A percentile compares a stretch with the other conserved stretches of the same genome.
Conservation (phyloP, 179 eudicot genomes). For the Amaranthus tricolor region DNA sequence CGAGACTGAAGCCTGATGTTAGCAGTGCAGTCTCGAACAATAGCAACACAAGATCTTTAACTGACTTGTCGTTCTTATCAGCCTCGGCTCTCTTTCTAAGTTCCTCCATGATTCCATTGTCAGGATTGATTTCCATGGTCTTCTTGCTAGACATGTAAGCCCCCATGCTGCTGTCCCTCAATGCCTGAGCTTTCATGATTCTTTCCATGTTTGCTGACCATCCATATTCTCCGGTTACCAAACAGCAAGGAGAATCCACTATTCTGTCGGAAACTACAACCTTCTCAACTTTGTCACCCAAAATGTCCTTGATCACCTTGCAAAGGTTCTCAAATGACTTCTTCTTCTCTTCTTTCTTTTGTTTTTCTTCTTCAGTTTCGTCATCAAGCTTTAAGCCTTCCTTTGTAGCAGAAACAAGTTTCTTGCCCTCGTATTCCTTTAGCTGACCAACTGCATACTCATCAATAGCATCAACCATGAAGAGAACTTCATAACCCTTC, state of each 20-base stretch:
- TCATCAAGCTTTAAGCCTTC: slow-evolving; percentile 69
- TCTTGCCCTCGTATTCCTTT: slow-evolving; percentile 76
- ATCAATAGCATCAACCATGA: slow-evolving; percentile 78
- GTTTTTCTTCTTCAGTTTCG: slow-evolving; percentile 39
- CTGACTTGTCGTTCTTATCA: slow-evolving; percentile 20
- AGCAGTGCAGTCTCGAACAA: slow-evolving; percentile 65
- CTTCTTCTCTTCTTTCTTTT: slow-evolving; percentile 50
- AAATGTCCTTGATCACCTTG: slow-evolving; percentile 65
- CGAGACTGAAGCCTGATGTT: slow-evolving; percentile 68
- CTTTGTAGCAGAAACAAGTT: slow-evolving; percentile 68
- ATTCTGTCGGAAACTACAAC: slow-evolving; percentile 46
- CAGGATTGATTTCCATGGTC: slow-evolving; percentile 77
- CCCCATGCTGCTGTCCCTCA: slow-evolving; percentile 64
- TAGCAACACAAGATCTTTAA: slow-evolving; percentile 60
- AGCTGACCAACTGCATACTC: slow-evolving; percentile 73
- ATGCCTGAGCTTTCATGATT: slow-evolving; percentile 48
- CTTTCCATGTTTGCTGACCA: slow-evolving; percentile 52
- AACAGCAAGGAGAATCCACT: slow-evolving; percentile 75
- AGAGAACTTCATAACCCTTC: slow-evolving; percentile 69
- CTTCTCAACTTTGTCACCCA: slow-evolving; percentile 45
- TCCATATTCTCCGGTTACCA: slow-evolving; percentile 74
- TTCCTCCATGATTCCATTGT: slow-evolving; percentile 75
- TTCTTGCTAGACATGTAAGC: slow-evolving; percentile 80
- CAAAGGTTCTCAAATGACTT: slow-evolving; percentile 62
- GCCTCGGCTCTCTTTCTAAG: slow-evolving; percentile 66